Base-by-base conservation (phyloP, 148 eudicot species). In the Pharnaceum exiguum region DNA sequence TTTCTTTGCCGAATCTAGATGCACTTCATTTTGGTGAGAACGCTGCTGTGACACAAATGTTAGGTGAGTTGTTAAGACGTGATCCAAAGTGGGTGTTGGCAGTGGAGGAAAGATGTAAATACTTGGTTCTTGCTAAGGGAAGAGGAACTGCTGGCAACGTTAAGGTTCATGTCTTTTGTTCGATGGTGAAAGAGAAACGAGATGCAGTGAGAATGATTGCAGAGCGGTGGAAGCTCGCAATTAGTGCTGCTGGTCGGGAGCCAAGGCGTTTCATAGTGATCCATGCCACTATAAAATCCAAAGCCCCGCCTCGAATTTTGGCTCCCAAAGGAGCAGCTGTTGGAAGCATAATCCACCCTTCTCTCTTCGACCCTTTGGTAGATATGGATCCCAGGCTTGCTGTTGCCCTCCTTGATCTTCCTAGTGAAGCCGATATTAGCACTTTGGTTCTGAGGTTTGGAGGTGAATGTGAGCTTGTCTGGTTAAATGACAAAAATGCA, bases 401-500 rank as follows among this genome's bases (percentile, higher is more conserved):
- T 42, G 96, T 89, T 10, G 87, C 86, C 51, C 57, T 93, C 16
- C 82, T 93, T 51, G 96, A 93, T 60, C 67, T 93, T 38, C 99
- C 96, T 0, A 76, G 95, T 36, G 99, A 87, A 58, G 95, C 96
- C 26, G 91, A 82, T 65, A 78, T 93, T 31, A 93, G 96, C 58
- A 90, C 96, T 3, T 64, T 93, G 79, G 80, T 93, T 36, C 60
- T 93, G 60, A 78, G 99, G 71, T 93, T 93, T 61, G 96, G 99
- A 23, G 99, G 99, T 51, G 96, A 93, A 67, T 86, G 99, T 75
- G 99, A 93, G 43, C 78, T 93, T 5, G 95, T 85, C 7, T 93
- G 99, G 99, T 79, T 93, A 73, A 93, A 93, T 63, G 96, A 93
- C 59, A 93, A 83, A 73, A 93, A 93, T 64, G 99, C 99, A 16